Base-by-base conservation (phyloP, 176 grass and related monocot species). In the Ensete ventricosum region DNA sequence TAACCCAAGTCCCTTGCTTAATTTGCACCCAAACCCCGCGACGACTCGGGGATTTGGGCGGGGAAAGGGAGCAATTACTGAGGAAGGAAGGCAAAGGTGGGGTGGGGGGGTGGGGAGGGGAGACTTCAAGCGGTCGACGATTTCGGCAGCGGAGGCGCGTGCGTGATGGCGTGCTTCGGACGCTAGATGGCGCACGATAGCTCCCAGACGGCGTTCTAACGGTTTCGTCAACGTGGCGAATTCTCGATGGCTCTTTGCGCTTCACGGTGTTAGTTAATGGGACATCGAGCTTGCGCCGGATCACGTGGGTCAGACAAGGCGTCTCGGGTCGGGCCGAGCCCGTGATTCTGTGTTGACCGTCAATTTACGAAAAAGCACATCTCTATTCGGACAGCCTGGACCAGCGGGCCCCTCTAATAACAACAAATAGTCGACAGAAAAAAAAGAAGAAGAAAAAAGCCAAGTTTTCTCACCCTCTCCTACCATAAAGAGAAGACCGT, bases 21-120 rank as follows among this genome's bases (percentile, higher is more conserved):
- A 60, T 20, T 60, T 60, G 57, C 57, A 60, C 57, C 57, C 57
- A 60, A 60, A 60, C n/a, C 57, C 57, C 57, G 57, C 57, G 57
- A 60, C 9, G 16, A 60, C 6, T 60, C 8, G 57, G 57, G 57
- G 57, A 60, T 60, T 60, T 60, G 57, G 57, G 57, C 1, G n/a
- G 34, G 34, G 34, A 43, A 19, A 60, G 1, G 57, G 4, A 19
- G 57, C 0, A 43, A 5, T 4, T 4, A 5, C 34, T 6, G 34
- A 43, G 34, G 57, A 60, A 5, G 57, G 57, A 20, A 60, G 19
- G 57, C 16, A 17, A 9, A 60, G 0, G n/a, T n/a, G n/a, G 29
- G 3, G 29, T 2, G 26, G 26, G 26, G 26, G 26, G 26, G 26
- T n/a, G 1, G 24, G 55, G 55, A 58, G 16, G 3, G n/a, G 9